phyloP scores from a whole-genome alignment of 176 grass and related monocot species.

The Lolium multiflorum region DNA sequence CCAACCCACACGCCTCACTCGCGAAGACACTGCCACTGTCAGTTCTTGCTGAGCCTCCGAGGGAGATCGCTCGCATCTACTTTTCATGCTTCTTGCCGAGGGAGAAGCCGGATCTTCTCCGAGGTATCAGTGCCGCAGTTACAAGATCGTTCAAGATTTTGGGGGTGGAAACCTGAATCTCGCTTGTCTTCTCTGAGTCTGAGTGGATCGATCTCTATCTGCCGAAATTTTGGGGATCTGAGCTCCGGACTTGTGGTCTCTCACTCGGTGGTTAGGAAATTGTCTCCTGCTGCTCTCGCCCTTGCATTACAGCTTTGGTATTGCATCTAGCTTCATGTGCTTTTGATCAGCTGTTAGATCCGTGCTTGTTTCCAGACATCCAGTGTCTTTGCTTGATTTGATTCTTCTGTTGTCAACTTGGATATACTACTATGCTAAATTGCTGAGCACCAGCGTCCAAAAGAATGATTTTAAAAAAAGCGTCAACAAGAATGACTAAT shows the following conservation, averaged over 20 bases:
- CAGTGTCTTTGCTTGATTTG: slow-evolving; percentile 17
- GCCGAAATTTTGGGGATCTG: too few relatives aligned
- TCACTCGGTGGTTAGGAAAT: too few relatives aligned
- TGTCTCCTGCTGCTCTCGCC: background rate
- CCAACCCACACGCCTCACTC: background rate
- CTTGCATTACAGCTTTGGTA: background rate
- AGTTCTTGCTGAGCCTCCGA: background rate
- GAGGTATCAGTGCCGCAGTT: background rate
- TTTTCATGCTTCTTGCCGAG: too few relatives aligned
- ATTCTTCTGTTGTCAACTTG: too few relatives aligned
- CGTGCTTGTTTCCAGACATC: background rate
- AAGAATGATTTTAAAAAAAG: too few relatives aligned
- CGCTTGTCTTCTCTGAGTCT: background rate
- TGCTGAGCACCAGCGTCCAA: too few relatives aligned
- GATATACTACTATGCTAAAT: too few relatives aligned
- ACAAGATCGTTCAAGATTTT: too few relatives aligned
- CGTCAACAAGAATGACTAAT: slow-evolving; percentile 22
- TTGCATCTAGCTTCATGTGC: background rate
- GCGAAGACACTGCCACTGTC: background rate
- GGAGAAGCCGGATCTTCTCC: slow-evolving; percentile 3
- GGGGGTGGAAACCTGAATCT: background rate
- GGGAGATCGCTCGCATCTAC: background rate
- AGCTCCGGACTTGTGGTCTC: too few relatives aligned
- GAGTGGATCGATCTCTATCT: background rate
- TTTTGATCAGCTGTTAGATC: too few relatives aligned